phyloP scores from a whole-genome alignment of 1,284 basidiomycete species.

The Cerioporus squamosus region DNA sequence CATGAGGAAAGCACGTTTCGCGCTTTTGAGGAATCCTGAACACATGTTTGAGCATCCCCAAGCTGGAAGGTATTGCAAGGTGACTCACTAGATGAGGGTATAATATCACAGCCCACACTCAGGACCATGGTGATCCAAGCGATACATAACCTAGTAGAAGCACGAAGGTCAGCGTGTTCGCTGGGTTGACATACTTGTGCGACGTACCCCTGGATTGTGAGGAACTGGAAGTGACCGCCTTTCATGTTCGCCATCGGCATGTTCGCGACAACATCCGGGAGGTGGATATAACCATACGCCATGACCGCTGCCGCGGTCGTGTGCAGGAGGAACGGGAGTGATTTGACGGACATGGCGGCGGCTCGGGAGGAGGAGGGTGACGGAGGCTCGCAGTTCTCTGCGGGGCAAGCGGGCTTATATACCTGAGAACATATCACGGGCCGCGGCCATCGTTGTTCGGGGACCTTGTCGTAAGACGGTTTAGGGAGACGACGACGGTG shows the following conservation, averaged over 20 bases:
- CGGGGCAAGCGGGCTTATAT: no score
- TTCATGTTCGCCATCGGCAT: conserved; percentile 49
- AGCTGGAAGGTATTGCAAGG: neutral
- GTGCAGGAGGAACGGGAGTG: conserved; percentile 41
- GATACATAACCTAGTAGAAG: conserved; percentile 45
- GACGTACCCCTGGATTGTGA: conserved; percentile 76
- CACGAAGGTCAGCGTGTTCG: neutral
- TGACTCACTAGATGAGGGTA: conserved; percentile 50
- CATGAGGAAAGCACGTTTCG: conserved; percentile 64
- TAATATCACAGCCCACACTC: conserved; percentile 51
- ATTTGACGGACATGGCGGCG: conserved; percentile 12
- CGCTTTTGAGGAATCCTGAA: conserved; percentile 41
- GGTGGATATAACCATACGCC: conserved; percentile 49
- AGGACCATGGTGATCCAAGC: conserved; percentile 57
- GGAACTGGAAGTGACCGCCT: conserved; percentile 71
- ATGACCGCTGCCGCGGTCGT: conserved; percentile 46
- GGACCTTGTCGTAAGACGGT: no score
- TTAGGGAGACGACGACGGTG: no score
- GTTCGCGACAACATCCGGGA: conserved; percentile 42
- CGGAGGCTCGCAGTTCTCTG: no score
- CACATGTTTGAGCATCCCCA: conserved; percentile 1
- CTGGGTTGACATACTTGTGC: no score
- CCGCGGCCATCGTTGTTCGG: no score
- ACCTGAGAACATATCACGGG: no score
- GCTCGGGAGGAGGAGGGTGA: no score